These are phyloP conservation scores for Boletus tomentosulus DNA, from an alignment of 768 basidiomycete genomes.

Conservation along the genomic window DNA sequence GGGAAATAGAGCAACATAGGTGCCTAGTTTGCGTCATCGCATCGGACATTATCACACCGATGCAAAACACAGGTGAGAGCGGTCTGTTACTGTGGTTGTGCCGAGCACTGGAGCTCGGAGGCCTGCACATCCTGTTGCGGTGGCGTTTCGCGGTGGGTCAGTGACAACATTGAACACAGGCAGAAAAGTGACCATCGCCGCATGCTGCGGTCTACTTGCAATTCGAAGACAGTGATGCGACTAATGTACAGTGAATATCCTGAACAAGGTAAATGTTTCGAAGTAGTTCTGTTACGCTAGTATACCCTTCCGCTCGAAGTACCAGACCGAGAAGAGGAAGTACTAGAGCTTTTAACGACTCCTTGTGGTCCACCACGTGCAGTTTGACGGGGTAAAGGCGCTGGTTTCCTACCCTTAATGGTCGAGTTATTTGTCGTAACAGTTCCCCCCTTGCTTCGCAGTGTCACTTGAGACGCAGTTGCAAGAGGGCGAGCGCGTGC, in stretches of 20 bases:
- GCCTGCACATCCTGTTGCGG: background rate
- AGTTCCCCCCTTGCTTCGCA: conserved; percentile 11
- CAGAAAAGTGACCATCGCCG: background rate
- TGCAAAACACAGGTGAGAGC: background rate
- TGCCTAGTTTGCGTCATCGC: background rate
- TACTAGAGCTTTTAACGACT: conserved; percentile 18
- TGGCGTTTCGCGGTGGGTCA: background rate
- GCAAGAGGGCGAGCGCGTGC: conserved; percentile 9
- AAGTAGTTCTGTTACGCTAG: conserved; percentile 5
- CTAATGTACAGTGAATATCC: conserved; percentile 25
- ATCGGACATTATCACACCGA: background rate
- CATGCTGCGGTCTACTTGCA: conserved; percentile 1
- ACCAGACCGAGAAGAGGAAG: conserved; percentile 27
- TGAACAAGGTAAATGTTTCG: background rate
- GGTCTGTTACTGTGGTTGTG: background rate
- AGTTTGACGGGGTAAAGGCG: conserved; percentile 6
- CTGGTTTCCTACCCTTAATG: conserved; percentile 13
- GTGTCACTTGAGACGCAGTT: conserved; percentile 7
- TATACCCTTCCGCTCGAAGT: conserved; percentile 17
- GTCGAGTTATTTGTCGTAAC: conserved; percentile 6
- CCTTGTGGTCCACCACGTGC: conserved; percentile 9
- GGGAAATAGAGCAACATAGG: background rate
- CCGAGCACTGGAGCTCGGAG: background rate
- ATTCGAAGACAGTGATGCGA: conserved; percentile 6
- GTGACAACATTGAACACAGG: background rate